Evolutionary conservation across 176 grass and related monocot species (phyloP), one percentile per base, ranked within the genome.

Genomic region (Calamus simplicifolius): DNA sequence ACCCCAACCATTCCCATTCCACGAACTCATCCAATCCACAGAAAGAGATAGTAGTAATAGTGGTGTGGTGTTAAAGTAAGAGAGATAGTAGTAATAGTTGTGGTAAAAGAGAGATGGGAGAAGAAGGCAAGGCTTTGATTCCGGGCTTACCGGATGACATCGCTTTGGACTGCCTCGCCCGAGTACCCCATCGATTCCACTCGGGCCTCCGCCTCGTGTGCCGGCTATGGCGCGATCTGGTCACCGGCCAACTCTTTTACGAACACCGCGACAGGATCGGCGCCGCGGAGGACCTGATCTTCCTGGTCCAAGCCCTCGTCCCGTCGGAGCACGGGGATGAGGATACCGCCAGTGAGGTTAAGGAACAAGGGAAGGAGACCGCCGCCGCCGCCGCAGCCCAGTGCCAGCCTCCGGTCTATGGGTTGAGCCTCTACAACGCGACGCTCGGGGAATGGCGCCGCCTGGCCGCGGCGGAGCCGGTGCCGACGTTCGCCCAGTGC

Each of bases 121-220:
- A 52, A 7, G 15, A 8, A 19, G 48, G 25, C 16, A 31, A 23
- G 3, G 58, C 0, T 25, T 74, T 89, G 57, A 71, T 89, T 66
- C 81, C 81, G 17, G 73, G 73, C 1, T 50, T 85, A 57, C 81
- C 81, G 0, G 69, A 81, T 68, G 81, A 89, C 48, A 43, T 85
- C 50, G 86, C 86, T 25, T 70, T 72, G 66, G 77, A 89, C 21
- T 89, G 86, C 77, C 65, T 85, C 43, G 73, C 66, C 25, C 81
- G 85, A 3, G 77, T 81, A 30, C 69, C 73, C 25, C 63, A 54
- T 66, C 69, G 51, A 1, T 78, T 67, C 60, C 85, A 85, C 27
- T 15, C 50, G 58, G 12, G 70, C 16, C 27, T 73, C 69, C 56
- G 61, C 2, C 61, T 19, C 62, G 73, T 85, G 58, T 73, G 85